These are phyloP conservation scores for Warburgia ugandensis DNA, from an alignment of 164 flowering plant species.

Conservation along the genomic window DNA sequence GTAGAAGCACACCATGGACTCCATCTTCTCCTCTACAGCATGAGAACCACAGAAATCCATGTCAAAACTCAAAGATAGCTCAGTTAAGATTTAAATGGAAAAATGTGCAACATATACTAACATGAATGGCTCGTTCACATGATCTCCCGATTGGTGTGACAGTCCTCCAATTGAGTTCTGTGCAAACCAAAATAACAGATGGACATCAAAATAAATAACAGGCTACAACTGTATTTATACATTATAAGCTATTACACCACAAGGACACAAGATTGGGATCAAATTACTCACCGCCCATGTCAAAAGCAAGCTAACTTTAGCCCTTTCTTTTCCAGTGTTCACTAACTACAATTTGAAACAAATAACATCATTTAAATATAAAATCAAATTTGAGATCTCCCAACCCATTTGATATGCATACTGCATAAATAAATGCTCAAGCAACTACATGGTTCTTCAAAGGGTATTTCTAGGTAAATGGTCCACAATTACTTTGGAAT, in stretches of 20 bases:
- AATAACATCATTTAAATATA: slow-evolving; percentile 1
- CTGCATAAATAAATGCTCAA: no score
- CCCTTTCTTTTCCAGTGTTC: slow-evolving; percentile 85
- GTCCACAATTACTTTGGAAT: no score
- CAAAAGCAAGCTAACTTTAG: slow-evolving; percentile 85
- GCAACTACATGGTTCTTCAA: no score
- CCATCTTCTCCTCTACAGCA: slow-evolving; percentile 71
- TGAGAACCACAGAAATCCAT: slow-evolving; percentile 12
- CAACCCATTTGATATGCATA: not conserved
- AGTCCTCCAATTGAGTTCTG: slow-evolving; percentile 93
- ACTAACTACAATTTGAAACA: slow-evolving; percentile 50
- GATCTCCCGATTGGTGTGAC: slow-evolving; percentile 80
- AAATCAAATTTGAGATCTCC: not conserved
- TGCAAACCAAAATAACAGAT: slow-evolving; percentile 8
- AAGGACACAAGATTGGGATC: slow-evolving; percentile 1
- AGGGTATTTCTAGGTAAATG: no score
- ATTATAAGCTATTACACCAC: not conserved
- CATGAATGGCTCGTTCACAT: slow-evolving; percentile 87
- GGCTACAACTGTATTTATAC: no score
- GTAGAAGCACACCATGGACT: slow-evolving; percentile 90
- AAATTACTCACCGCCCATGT: slow-evolving; percentile 88
- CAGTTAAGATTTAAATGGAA: not conserved
- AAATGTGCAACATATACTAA: slow-evolving; percentile 25
- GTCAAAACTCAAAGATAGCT: slow-evolving; percentile 2
- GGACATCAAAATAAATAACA: not conserved